phyloP scores from a whole-genome alignment of 73 alveolate species.

The Paramecium octaurelia region DNA sequence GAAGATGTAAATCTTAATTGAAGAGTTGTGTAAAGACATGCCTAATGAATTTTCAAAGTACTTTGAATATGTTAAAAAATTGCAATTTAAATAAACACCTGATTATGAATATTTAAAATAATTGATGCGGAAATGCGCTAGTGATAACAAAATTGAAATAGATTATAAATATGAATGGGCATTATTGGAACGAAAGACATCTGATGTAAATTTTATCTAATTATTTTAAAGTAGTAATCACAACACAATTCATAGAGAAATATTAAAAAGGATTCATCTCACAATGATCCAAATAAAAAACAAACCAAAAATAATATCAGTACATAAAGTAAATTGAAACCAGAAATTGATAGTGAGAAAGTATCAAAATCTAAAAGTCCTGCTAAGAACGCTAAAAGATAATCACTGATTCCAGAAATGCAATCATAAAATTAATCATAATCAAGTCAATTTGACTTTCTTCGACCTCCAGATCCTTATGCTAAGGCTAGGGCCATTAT shows the following conservation, averaged over 20 bases:
- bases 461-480: slow-evolving; percentile 47
- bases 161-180: slow-evolving; percentile 36
- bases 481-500: slow-evolving; percentile 13
- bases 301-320: not conserved
- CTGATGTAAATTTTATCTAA: slow-evolving; percentile 1
- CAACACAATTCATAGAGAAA: not conserved
- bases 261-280: not conserved
- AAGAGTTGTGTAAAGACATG: slow-evolving; percentile 42
- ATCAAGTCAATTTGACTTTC: slow-evolving; percentile 28
- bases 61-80: slow-evolving; percentile 16
- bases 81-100: slow-evolving; percentile 13
- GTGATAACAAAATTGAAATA: not conserved
- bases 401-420: slow-evolving; percentile 18
- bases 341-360: slow-evolving; percentile 26
- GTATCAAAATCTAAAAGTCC: not conserved
- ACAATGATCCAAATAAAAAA: not conserved
- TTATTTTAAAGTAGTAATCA: not conserved
- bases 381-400: not conserved
- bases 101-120: slow-evolving; percentile 21
- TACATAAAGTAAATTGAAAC: not conserved
- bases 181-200: not conserved
- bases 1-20: not conserved
- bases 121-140: slow-evolving; percentile 5
- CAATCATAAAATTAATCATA: not conserved
- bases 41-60: slow-evolving; percentile 43